Base-by-base conservation (phyloP, 2,329 filamentous ascomycete genomes). In the Dactylellina sp. region DNA sequence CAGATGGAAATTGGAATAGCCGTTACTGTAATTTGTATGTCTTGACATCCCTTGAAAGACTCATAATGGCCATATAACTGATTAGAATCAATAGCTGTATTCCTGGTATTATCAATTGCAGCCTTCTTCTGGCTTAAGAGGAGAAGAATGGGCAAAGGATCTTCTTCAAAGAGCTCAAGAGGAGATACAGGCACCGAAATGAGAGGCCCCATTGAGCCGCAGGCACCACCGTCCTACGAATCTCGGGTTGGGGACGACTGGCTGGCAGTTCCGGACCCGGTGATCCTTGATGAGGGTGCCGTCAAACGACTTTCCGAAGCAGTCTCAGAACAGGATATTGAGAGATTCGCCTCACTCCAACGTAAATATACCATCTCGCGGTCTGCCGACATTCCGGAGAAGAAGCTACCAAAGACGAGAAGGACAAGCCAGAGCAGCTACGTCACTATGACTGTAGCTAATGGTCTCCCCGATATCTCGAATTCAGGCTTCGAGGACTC, bases 331-430 rank as follows among this genome's bases (percentile, higher is more conserved):
- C 32, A 40, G 32, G 70, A 74, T n/a, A 42, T 74, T 28, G 70
- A 74, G 18, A 47, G 70, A 25, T 66, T 74, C 42, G 49, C 46
- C 44, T 44, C 70, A 40, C 16, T 74, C 16, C 49, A 61, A 37
- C 70, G 70, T 24, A 74, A 74, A 65, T 74, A 74, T 56, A 74
- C 70, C 39, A 74, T 74, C 56, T 66, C 70, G 20, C 39, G 70
- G 28, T 52, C 47, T n/a, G 35, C 55, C 11, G 68, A 72, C n/a
- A 74, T 74, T 11, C 70, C 70, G 18, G 44, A 50, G 14, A 57
- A 65, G 37, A 53, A 22, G 7, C 7, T 37, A 7, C 47, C 40
- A n/a, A 20, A 18, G 7, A 47, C 42, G 11, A 18, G 55, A 40
- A 37, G 44, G 7, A 37, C 35, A 12, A 74, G 70, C 44, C 16